Evolutionary conservation across 768 basidiomycete genomes (phyloP).

Genomic region (Termitomyces sp.): DNA sequence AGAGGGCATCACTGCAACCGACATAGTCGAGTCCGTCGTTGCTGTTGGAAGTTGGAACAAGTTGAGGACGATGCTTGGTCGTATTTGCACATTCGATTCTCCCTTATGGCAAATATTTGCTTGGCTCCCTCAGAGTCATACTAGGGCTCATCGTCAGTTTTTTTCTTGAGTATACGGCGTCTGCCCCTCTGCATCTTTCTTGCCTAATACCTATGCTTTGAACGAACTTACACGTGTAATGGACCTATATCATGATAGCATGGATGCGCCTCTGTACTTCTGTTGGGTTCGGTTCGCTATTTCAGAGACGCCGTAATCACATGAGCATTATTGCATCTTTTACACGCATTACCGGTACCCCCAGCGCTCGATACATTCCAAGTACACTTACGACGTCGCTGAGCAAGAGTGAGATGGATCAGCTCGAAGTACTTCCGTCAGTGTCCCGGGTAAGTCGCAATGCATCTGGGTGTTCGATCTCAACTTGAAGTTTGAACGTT

Average conservation of each 20-base stretch:
- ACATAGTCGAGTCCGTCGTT: slow-evolving; percentile 30
- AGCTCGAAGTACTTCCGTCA: slow-evolving; percentile 49
- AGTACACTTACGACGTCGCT: neutral
- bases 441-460: slow-evolving; percentile 50
- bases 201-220: neutral
- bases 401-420: slow-evolving; percentile 39
- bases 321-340: slow-evolving; percentile 11
- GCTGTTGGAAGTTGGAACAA: slow-evolving; percentile 9
- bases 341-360: neutral
- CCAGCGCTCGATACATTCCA: neutral
- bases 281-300: neutral
- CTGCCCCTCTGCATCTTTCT: neutral
- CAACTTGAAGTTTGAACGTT: neutral
- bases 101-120: neutral
- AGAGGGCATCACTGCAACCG: slow-evolving; percentile 37
- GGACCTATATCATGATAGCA: neutral
- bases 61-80: slow-evolving; percentile 18
- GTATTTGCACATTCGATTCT: slow-evolving; percentile 18
- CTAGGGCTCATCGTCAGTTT: neutral
- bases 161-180: neutral
- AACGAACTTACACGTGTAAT: neutral
- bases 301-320: slow-evolving; percentile 15
- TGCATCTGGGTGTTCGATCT: neutral
- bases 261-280: neutral
- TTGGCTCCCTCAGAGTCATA: neutral